A percentile compares a stretch with the other conserved stretches of the same genome.
phyloP scores from a whole-genome alignment of 108 stramenopile genomes.

The Craspedostauros australis region DNA sequence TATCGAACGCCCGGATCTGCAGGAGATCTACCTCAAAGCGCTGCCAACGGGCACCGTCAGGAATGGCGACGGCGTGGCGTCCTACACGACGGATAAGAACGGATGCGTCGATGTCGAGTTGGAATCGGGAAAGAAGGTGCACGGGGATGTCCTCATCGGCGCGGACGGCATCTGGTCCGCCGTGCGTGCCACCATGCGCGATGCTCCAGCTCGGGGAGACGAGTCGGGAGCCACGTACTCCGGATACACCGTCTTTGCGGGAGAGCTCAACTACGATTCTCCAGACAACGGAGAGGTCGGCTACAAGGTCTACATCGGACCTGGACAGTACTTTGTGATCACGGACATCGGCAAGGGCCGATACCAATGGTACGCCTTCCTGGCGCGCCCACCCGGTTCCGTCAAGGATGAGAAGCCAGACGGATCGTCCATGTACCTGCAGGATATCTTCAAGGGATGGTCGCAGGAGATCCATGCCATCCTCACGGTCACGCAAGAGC shows the following conservation, averaged over 20 bases:
- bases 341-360: conserved; percentile 71
- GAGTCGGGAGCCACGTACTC: conserved; percentile 54
- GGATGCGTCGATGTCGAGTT: conserved; percentile 35
- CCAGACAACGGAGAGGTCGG: conserved; percentile 62
- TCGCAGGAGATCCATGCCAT: conserved; percentile 56
- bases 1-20: conserved; percentile 73
- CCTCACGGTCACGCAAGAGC: conserved; percentile 47
- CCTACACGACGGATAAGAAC: conserved; percentile 27
- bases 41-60: conserved; percentile 32
- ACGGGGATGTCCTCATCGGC: conserved; percentile 65
- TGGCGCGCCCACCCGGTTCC: conserved; percentile 49
- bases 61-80: conserved; percentile 46
- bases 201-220: conserved; percentile 35
- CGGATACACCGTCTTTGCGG: conserved; percentile 76
- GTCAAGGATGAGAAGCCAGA: conserved; percentile 51
- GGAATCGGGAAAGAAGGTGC: conserved; percentile 30
- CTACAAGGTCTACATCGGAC: conserved; percentile 84
- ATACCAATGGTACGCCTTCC: conserved; percentile 78
- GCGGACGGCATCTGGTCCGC: conserved; percentile 78
- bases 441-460: conserved; percentile 59
- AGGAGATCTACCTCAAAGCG: conserved; percentile 53
- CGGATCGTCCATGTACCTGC: conserved; percentile 42
- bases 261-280: conserved; percentile 52
- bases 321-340: conserved; percentile 66
- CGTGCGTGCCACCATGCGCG: conserved; percentile 59